Evolutionary conservation across 208 protist species (phyloP).

Genomic region (Trypanosoma lewisi): DNA sequence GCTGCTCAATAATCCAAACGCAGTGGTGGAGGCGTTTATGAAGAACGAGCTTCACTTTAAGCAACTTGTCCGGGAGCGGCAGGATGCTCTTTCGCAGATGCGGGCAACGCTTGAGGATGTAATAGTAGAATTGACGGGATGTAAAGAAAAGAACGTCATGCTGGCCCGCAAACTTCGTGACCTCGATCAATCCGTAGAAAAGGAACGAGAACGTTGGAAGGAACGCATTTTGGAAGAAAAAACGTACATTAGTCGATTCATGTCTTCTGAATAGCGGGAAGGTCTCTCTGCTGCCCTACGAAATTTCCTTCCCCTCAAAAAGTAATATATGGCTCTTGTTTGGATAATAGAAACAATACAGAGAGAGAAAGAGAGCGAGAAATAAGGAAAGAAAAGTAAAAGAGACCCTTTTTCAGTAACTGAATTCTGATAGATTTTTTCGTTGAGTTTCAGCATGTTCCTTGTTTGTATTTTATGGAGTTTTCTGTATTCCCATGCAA

Average conservation of each 20-base stretch:
- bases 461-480: background rate
- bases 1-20: constrained; percentile 53
- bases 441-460: background rate
- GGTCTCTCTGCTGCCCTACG: background rate
- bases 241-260: constrained; percentile 36
- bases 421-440: background rate
- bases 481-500: background rate
- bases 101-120: constrained; percentile 60
- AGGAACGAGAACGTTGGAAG: constrained; percentile 60
- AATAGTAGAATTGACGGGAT: constrained; percentile 49
- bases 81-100: constrained; percentile 60
- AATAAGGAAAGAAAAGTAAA: background rate
- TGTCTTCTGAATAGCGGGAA: constrained; percentile 6
- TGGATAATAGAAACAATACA: constrained; percentile 9
- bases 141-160: constrained; percentile 62
- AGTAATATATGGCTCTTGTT: too few relatives aligned
- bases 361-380: background rate
- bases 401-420: background rate
- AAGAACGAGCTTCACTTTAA: constrained; percentile 86
- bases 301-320: background rate
- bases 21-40: constrained; percentile 71
- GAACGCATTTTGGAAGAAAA: constrained; percentile 72
- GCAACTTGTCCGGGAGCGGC: constrained; percentile 67
- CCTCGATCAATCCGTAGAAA: constrained; percentile 63
- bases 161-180: constrained; percentile 64